Percentiles rank a stretch among this genome's conserved stretches.
Evolutionary conservation across 192 early-diverging fungal species (phyloP).

Genomic region (Coemansia sp.): DNA sequence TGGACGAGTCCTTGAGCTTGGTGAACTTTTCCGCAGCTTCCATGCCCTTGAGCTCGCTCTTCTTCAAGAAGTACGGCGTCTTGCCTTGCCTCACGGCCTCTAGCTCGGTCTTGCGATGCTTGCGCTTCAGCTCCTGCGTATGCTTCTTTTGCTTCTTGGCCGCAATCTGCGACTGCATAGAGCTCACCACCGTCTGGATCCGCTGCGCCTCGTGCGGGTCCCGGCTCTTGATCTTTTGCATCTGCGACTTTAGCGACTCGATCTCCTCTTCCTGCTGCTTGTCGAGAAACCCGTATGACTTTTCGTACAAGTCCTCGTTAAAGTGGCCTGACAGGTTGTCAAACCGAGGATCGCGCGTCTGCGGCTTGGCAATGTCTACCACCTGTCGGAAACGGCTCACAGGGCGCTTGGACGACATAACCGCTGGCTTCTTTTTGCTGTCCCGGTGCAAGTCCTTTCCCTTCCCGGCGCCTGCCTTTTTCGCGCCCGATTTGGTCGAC

Average conservation of each 20-base stretch:
- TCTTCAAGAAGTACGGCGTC: constrained; percentile 93
- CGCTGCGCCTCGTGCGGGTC: constrained; percentile 62
- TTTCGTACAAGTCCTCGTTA: constrained; percentile 91
- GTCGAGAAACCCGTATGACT: constrained; percentile 89
- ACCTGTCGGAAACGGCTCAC: constrained; percentile 54
- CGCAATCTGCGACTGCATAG: constrained; percentile 59
- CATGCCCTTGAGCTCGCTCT: constrained; percentile 78
- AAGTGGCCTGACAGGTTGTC: constrained; percentile 86
- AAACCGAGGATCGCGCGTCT: constrained; percentile 89
- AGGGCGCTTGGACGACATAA: constrained; percentile 51
- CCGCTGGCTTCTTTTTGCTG: constrained; percentile 18
- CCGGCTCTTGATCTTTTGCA: constrained; percentile 64
- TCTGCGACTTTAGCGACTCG: constrained; percentile 63
- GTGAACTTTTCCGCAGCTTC: constrained; percentile 89
- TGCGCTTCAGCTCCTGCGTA: constrained; percentile 67
- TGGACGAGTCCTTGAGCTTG: constrained; percentile 67
- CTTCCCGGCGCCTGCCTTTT: neutral
- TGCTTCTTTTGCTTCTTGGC: constrained; percentile 58
- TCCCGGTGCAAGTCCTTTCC: constrained; percentile 22
- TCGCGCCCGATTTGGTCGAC: neutral
- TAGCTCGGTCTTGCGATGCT: constrained; percentile 80
- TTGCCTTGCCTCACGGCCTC: constrained; percentile 87
- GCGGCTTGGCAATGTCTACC: constrained; percentile 26
- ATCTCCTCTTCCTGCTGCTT: constrained; percentile 81
- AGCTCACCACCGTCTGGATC: constrained; percentile 63